Evolutionary conservation across 208 protist genomes (phyloP).

Genomic region (Trypanosoma melophagium): DNA sequence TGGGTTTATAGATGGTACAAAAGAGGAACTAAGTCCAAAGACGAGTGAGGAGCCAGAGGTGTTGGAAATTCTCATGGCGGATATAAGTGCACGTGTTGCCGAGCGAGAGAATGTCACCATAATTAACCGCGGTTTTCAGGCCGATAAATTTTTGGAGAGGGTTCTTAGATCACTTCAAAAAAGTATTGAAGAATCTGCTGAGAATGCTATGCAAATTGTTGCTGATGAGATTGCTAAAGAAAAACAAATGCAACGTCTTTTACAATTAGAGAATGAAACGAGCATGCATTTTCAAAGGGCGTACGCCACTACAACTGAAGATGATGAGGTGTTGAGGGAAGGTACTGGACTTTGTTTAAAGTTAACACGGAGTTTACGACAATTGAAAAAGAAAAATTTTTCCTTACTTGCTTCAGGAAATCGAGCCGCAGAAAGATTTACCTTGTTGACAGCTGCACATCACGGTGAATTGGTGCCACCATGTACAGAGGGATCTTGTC

Average conservation of each 20-base stretch:
- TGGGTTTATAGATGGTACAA: slow-evolving; percentile 43
- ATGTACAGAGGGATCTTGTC: slow-evolving; percentile 48
- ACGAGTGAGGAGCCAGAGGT: slow-evolving; percentile 16
- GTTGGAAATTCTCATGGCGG: slow-evolving; percentile 54
- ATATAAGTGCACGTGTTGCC: slow-evolving; percentile 59
- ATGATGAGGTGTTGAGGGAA: slow-evolving; percentile 9
- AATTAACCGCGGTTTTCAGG: slow-evolving; percentile 68
- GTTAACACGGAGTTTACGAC: slow-evolving; percentile 41
- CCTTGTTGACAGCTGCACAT: slow-evolving; percentile 67
- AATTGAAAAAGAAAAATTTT: slow-evolving; percentile 45
- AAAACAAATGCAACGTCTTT: slow-evolving; percentile 88
- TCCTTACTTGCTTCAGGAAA: slow-evolving; percentile 30
- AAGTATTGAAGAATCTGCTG: slow-evolving; percentile 54
- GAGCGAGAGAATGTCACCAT: slow-evolving; percentile 82
- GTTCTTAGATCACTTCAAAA: slow-evolving; percentile 62
- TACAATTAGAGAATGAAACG: slow-evolving; percentile 64
- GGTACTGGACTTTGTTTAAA: slow-evolving; percentile 46
- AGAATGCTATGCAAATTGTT: slow-evolving; percentile 90
- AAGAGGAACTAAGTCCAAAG: slow-evolving; percentile 27
- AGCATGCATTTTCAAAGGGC: slow-evolving; percentile 20
- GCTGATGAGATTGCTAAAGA: slow-evolving; percentile 88
- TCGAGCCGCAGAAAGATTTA: slow-evolving; percentile 43
- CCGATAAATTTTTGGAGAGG: slow-evolving; percentile 58
- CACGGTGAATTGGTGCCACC: slow-evolving; percentile 66
- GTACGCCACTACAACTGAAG: slow-evolving; percentile 14